phyloP scores from a whole-genome alignment of 2,329 filamentous ascomycete species.

The Alternaria ethzedia region DNA sequence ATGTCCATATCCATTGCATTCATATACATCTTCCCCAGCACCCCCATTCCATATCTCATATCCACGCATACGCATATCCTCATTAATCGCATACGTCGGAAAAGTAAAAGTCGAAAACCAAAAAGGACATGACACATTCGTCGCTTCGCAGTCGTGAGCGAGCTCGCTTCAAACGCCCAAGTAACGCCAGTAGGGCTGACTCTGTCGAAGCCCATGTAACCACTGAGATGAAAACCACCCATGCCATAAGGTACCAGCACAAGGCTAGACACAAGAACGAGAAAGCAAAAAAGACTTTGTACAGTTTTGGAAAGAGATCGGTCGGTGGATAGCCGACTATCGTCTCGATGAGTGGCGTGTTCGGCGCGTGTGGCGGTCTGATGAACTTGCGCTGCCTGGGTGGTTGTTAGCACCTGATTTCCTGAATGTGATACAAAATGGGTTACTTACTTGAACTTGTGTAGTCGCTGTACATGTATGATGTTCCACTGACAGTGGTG shows the following conservation, averaged over 20 bases:
- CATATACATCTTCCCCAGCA: not conserved
- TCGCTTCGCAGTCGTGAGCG: slow-evolving; percentile 1
- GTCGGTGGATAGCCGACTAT: not conserved
- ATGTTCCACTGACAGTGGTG: slow-evolving; percentile 47
- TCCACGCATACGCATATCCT: not conserved
- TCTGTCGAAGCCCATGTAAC: not conserved
- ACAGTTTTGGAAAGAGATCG: slow-evolving; percentile 4
- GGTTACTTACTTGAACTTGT: slow-evolving; percentile 56
- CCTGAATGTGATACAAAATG: not conserved
- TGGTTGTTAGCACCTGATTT: slow-evolving; percentile 19
- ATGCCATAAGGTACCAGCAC: not conserved
- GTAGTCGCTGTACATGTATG: slow-evolving; percentile 55
- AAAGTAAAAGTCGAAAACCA: not conserved
- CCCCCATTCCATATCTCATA: not conserved
- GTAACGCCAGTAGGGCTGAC: not conserved
- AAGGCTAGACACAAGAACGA: not conserved
- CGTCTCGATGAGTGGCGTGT: slow-evolving; percentile 47
- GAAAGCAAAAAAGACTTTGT: slow-evolving; percentile 4
- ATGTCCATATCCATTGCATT: not conserved
- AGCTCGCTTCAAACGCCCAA: not conserved
- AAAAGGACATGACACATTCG: not conserved
- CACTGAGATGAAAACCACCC: not conserved
- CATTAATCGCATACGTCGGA: not conserved
- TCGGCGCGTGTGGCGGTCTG: slow-evolving; percentile 50
- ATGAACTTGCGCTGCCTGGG: slow-evolving; percentile 54